Conservation (phyloP, 176 grass and related monocot species). For the Stipa capillata region DNA sequence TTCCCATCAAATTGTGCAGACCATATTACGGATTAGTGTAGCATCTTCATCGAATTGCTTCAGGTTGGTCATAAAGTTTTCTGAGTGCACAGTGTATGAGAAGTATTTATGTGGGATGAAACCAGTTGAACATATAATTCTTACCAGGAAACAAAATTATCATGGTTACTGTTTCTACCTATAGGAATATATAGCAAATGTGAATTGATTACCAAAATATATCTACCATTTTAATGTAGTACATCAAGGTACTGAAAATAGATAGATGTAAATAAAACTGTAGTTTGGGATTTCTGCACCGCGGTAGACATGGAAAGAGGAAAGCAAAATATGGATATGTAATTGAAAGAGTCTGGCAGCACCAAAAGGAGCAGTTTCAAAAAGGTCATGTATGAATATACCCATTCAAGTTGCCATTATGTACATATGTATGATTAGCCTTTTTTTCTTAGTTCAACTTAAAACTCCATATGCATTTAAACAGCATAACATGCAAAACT, state of each 20-base stretch:
- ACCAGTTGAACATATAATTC: neutral
- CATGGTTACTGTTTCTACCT: neutral
- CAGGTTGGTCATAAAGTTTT: neutral
- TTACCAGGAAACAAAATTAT: neutral
- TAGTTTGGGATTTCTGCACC: neutral
- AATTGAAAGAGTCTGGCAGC: neutral
- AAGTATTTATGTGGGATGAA: neutral
- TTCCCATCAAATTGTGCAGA: neutral
- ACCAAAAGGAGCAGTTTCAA: neutral
- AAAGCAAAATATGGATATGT: neutral
- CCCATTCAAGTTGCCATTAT: neutral
- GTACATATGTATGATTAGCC: neutral
- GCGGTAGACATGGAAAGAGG: neutral
- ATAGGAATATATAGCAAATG: neutral
- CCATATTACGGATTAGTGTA: neutral
- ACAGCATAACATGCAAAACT: neutral
- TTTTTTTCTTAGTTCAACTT: neutral
- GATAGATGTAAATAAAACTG: neutral
- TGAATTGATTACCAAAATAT: neutral
- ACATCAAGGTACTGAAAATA: neutral
- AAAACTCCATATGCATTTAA: constrained; percentile 7
- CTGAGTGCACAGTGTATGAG: neutral
- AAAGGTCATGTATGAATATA: neutral
- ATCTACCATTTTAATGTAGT: neutral
- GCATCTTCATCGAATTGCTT: neutral